Evolutionary conservation across 1,139 yeast species (phyloP).

Genomic region (Kodamaea suecica): DNA sequence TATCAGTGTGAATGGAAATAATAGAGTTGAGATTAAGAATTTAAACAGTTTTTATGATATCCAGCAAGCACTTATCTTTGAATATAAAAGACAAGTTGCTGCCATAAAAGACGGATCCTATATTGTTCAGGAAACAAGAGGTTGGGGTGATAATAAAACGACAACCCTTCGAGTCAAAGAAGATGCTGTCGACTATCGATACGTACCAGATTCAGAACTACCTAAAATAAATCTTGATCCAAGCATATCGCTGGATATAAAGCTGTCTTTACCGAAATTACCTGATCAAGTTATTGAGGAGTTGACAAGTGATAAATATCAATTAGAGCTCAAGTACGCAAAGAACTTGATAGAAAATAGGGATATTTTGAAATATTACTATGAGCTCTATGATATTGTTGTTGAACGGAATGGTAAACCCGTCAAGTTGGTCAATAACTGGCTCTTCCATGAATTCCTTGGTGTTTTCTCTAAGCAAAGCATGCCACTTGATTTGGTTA

Average conservation of each 20-base stretch:
- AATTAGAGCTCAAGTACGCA: constrained; percentile 70
- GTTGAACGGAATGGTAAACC: constrained; percentile 18
- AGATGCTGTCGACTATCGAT: constrained; percentile 79
- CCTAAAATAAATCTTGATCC: constrained; percentile 53
- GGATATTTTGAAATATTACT: constrained; percentile 49
- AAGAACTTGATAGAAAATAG: constrained; percentile 52
- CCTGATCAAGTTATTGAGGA: constrained; percentile 60
- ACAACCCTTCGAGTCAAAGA: constrained; percentile 72
- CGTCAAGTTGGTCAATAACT: constrained; percentile 57
- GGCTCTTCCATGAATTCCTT: constrained; percentile 80
- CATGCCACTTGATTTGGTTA: constrained; percentile 31
- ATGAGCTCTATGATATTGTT: constrained; percentile 34
- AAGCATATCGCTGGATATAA: constrained; percentile 30
- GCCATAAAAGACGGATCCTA: constrained; percentile 29
- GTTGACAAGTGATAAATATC: constrained; percentile 50
- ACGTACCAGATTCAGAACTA: constrained; percentile 91
- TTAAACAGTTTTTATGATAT: constrained; percentile 83
- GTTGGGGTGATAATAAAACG: constrained; percentile 82
- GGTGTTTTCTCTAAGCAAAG: constrained; percentile 63
- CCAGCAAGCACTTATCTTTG: constrained; percentile 70
- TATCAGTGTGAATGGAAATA: constrained; percentile 66
- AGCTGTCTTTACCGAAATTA: constrained; percentile 50
- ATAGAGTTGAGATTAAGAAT: constrained; percentile 85
- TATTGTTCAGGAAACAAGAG: constrained; percentile 72
- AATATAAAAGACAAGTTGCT: constrained; percentile 64